Base-by-base conservation (phyloP, 352 stramenopile genomes). In the Phytopythium helicoides region DNA sequence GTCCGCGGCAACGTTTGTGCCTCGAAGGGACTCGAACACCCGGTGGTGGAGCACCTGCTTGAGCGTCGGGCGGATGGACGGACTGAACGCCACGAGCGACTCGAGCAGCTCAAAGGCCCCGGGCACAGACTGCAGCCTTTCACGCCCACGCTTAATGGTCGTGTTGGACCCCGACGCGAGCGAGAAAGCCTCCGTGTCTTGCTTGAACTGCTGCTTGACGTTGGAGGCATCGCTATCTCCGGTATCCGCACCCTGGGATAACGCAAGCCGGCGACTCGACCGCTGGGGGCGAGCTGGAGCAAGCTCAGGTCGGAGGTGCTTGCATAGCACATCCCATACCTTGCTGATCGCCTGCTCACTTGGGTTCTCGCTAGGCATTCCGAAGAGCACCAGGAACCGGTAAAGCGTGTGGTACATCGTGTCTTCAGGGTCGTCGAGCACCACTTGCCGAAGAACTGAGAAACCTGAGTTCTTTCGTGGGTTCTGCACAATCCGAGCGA, bases 361-460 rank as follows among this genome's bases (percentile, higher is more conserved):
- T 22, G 82, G 77, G 16, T 87, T 84, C 54, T 55, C 41, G 10
- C 54, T 36, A 8, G 86, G 94, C 28, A 99, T 64, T 4, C 96
- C 97, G 74, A 99, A 98, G 0, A 99, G 74, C 26, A 99, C 97
- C 23, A 98, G 48, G 54, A 87, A 98, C 16, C 95, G 89, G 66
- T 99, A 99, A 6, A 99, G 66, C 14, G 96, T 99, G 70, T 99
- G 78, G 45, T 95, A 97, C 6, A 99, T 68, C 7, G 92, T 86
- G 31, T 94, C 79, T 28, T 97, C 89, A 3, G 77, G 67, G 51
- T 90, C 74, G 42, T 80, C 72, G 28, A 67, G 60, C 22, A 72
- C 63, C 21, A 90, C 69, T 28, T 71, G 70, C 15, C 73, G 81
- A 41, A 96, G 65, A 11, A 94, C 74, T 11, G 69, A 75, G 40